Conservation (phyloP, 495 filamentous ascomycete genomes). For the Podospora anserina region DNA sequence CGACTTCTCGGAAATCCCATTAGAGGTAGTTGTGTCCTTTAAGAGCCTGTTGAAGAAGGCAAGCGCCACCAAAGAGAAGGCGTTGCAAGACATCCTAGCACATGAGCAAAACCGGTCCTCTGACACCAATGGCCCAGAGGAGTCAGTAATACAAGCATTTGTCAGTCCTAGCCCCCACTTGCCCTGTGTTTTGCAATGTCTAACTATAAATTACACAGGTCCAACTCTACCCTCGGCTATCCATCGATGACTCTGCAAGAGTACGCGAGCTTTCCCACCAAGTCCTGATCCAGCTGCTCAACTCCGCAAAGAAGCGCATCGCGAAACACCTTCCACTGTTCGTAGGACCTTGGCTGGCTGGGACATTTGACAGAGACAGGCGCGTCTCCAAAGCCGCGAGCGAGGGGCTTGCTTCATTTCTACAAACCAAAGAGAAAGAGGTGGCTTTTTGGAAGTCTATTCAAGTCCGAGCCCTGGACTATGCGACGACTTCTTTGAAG, state of each 20-base stretch:
- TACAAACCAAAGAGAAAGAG: constrained; percentile 75
- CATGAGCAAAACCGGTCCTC: constrained; percentile 52
- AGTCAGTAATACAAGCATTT: constrained; percentile 80
- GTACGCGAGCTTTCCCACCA: constrained; percentile 80
- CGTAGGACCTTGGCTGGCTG: constrained; percentile 83
- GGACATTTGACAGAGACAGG: constrained; percentile 80
- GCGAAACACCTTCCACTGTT: constrained; percentile 71
- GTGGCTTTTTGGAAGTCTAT: constrained; percentile 71
- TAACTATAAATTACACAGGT: constrained; percentile 51
- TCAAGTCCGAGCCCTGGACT: constrained; percentile 71
- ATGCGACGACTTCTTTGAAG: constrained; percentile 70
- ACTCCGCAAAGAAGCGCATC: constrained; percentile 71
- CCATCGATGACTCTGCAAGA: constrained; percentile 81
- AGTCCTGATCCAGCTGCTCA: constrained; percentile 69
- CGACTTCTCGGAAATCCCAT: constrained; percentile 71
- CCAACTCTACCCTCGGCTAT: constrained; percentile 78
- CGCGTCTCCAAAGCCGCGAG: constrained; percentile 67
- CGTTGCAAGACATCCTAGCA: constrained; percentile 76
- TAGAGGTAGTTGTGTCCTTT: constrained; percentile 81
- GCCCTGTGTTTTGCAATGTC: not conserved
- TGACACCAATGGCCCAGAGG: constrained; percentile 59
- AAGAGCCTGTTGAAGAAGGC: constrained; percentile 93
- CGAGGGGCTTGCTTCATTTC: constrained; percentile 68
- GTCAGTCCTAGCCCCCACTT: constrained; percentile 49
- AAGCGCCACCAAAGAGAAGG: constrained; percentile 87